These are phyloP conservation scores for Ophiocordyceps camponoti-leonardi DNA, from an alignment of 2,329 filamentous ascomycete genomes.

Conservation along the genomic window DNA sequence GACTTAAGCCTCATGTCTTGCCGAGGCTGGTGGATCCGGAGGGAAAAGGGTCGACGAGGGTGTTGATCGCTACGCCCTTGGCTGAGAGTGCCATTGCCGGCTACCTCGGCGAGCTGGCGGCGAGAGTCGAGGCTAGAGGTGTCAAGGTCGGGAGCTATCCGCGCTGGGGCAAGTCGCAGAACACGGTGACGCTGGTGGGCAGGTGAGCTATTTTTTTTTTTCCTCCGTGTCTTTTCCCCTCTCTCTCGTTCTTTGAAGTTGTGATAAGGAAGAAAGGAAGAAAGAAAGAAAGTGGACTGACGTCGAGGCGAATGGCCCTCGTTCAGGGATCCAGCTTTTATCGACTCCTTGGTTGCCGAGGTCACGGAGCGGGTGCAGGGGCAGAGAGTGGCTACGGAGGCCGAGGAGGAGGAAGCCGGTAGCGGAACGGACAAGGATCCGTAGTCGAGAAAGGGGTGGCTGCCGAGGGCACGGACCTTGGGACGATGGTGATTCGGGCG, in stretches of 20 bases:
- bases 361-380: conserved; percentile 65
- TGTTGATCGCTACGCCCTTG: conserved; percentile 75
- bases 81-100: conserved; percentile 71
- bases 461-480: not conserved
- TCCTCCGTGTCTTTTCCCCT: not conserved
- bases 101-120: conserved; percentile 67
- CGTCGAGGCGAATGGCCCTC: no score
- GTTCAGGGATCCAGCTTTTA: conserved; percentile 48
- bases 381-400: conserved; percentile 49
- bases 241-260: not conserved
- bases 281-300: not conserved
- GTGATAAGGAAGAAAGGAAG: conserved; percentile 1
- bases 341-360: conserved; percentile 65
- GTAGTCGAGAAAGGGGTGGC: not conserved
- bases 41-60: conserved; percentile 60
- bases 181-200: conserved; percentile 79
- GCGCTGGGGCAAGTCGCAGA: conserved; percentile 70
- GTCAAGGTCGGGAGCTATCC: conserved; percentile 95
- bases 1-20: conserved; percentile 52
- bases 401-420: conserved; percentile 40
- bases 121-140: conserved; percentile 52
- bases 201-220: conserved; percentile 15
- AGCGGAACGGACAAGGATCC: conserved; percentile 1
- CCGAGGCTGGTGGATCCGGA: conserved; percentile 63
- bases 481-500: no score